Conservation (phyloP, 1,139 yeast species). For the Geotrichum bryndzae region DNA sequence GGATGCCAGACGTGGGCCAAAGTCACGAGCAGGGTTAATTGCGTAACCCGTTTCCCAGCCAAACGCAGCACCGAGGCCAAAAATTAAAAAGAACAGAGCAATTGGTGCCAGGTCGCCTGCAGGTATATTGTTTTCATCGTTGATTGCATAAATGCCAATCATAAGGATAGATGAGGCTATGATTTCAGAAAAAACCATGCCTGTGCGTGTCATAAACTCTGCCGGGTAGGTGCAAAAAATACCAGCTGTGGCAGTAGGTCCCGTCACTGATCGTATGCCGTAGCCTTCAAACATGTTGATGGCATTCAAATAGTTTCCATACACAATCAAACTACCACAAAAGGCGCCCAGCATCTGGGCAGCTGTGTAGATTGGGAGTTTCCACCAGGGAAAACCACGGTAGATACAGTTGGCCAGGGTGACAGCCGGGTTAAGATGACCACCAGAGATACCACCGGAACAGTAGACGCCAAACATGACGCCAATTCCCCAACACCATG, state of each 20-base stretch:
- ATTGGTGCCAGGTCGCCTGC: conserved; percentile 43
- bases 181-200: conserved; percentile 44
- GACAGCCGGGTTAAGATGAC: conserved; percentile 35
- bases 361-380: conserved; percentile 28
- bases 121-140: conserved; percentile 45
- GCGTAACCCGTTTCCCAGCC: conserved; percentile 51
- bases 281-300: conserved; percentile 29
- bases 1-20: conserved; percentile 47
- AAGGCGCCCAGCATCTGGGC: conserved; percentile 32
- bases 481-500: conserved; percentile 48
- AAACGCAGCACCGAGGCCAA: conserved; percentile 41
- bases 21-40: conserved; percentile 48
- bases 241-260: conserved; percentile 34
- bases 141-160: conserved; percentile 43
- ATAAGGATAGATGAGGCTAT: conserved; percentile 42
- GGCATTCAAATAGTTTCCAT: conserved; percentile 30
- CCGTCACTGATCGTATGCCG: conserved; percentile 26
- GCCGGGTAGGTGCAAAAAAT: conserved; percentile 45
- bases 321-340: conserved; percentile 29
- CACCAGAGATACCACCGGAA: conserved; percentile 33
- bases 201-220: conserved; percentile 38
- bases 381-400: conserved; percentile 33
- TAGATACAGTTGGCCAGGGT: conserved; percentile 30
- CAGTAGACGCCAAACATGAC: conserved; percentile 43
- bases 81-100: conserved; percentile 41